Percentiles rank a stretch among this genome's conserved stretches.
These are phyloP conservation scores for Inga laurina DNA, from an alignment of 306 rosid genomes.

Conservation along the genomic window DNA sequence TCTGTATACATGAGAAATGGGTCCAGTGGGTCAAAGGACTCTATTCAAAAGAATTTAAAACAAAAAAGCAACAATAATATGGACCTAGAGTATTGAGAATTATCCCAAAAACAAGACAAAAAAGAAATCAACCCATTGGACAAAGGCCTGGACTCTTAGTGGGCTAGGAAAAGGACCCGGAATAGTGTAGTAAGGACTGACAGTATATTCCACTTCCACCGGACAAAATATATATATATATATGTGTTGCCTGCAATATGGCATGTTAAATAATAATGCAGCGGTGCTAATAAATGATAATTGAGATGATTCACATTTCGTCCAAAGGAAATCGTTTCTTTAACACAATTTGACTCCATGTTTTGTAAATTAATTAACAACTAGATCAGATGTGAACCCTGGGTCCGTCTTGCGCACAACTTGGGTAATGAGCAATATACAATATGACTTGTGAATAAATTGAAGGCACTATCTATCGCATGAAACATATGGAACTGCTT, in stretches of 20 bases:
- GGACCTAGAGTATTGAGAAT: not conserved
- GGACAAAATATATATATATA: no score
- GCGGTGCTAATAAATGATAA: not conserved
- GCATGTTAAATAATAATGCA: not conserved
- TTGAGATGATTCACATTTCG: not conserved
- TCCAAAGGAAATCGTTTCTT: not conserved
- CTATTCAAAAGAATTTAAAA: not conserved
- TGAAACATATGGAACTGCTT: constrained; percentile 23
- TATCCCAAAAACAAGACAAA: no score
- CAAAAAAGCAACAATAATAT: no score
- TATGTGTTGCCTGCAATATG: not conserved
- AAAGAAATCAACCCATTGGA: not conserved
- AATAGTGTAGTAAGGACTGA: not conserved
- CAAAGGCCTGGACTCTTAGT: not conserved
- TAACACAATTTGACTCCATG: not conserved
- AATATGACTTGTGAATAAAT: not conserved
- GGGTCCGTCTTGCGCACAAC: not conserved
- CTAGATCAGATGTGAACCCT: not conserved
- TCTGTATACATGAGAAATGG: not conserved
- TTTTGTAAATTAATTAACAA: not conserved
- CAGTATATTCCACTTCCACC: not conserved
- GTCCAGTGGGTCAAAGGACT: not conserved
- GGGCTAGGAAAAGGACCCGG: not conserved
- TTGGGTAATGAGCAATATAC: not conserved
- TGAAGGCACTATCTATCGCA: not conserved